A percentile compares a stretch with the other conserved stretches of the same genome.
phyloP scores from a whole-genome alignment of 1,139 yeast species.

The Hansenula sp. region DNA sequence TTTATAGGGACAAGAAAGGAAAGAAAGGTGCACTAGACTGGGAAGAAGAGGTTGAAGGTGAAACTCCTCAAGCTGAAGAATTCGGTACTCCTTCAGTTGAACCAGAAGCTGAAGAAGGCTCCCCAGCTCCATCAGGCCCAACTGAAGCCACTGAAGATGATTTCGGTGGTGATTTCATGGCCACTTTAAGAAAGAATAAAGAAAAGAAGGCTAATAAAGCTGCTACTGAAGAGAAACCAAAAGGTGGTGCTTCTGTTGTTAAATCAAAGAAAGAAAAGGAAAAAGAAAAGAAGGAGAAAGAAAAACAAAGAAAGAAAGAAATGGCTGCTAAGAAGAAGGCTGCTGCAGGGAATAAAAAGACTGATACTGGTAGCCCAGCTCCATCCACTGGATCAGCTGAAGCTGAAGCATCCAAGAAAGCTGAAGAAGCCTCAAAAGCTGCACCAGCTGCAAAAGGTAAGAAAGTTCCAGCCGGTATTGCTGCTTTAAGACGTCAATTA shows the following conservation, averaged over 20 bases:
- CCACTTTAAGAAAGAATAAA: constrained; percentile 76
- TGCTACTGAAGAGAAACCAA: constrained; percentile 38
- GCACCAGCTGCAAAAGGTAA: constrained; percentile 48
- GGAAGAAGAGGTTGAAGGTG: constrained; percentile 75
- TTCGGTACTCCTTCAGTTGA: constrained; percentile 35
- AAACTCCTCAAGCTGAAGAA: constrained; percentile 54
- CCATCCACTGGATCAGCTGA: constrained; percentile 16
- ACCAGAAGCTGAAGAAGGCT: constrained; percentile 15
- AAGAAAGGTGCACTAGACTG: constrained; percentile 67
- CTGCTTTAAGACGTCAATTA: constrained; percentile 78
- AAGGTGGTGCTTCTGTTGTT: constrained; percentile 59
- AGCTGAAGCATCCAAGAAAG: constrained; percentile 13
- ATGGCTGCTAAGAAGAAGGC: constrained; percentile 84
- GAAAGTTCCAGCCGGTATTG: constrained; percentile 75
- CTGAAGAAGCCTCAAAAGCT: constrained; percentile 31
- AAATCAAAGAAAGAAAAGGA: constrained; percentile 97
- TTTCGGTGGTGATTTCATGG: constrained; percentile 63
- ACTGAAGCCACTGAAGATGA: constrained; percentile 36
- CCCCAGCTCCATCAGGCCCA: constrained; percentile 24
- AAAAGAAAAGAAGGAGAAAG: constrained; percentile 94
- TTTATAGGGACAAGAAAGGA: constrained; percentile 34
- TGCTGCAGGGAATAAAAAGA: constrained; percentile 45
- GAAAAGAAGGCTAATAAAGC: constrained; percentile 67
- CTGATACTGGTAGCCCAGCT: constrained; percentile 49
- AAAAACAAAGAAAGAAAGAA: constrained; percentile 91